Evolutionary conservation across 148 eudicot species (phyloP).

Genomic region (Polygonum aviculare): DNA sequence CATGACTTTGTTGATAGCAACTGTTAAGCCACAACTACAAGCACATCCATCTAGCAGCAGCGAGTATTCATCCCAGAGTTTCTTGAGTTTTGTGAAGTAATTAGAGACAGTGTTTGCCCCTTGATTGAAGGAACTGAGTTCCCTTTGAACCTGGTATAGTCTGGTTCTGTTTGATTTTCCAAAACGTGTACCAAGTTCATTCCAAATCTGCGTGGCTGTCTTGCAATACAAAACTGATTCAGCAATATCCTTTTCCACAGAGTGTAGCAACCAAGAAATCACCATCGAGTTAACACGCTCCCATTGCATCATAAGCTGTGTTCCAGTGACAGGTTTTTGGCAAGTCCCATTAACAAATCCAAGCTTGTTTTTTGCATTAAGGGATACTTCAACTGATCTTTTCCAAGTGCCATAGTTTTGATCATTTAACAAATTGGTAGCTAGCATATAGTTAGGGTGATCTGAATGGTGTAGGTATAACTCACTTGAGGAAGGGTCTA

Average conservation of each 20-base stretch:
- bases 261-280: constrained; percentile 1
- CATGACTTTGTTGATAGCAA: too few relatives aligned
- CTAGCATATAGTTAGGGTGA: too few relatives aligned
- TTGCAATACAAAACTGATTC: not conserved
- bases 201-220: not conserved
- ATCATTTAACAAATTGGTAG: too few relatives aligned
- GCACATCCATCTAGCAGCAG: too few relatives aligned
- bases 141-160: not conserved
- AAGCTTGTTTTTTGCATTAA: too few relatives aligned
- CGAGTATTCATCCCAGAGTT: not conserved
- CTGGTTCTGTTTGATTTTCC: not conserved
- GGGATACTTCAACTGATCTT: too few relatives aligned
- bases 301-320: not conserved
- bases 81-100: constrained; percentile 2
- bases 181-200: not conserved
- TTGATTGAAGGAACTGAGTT: not conserved
- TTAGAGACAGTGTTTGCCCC: not conserved
- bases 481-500: too few relatives aligned
- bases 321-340: too few relatives aligned
- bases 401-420: too few relatives aligned
- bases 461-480: too few relatives aligned
- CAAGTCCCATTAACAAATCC: too few relatives aligned
- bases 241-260: constrained; percentile 3
- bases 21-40: too few relatives aligned
- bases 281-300: constrained; percentile 1